phyloP scores from a whole-genome alignment of 2,329 filamentous ascomycete genomes.

The Talaromyces sp. region DNA sequence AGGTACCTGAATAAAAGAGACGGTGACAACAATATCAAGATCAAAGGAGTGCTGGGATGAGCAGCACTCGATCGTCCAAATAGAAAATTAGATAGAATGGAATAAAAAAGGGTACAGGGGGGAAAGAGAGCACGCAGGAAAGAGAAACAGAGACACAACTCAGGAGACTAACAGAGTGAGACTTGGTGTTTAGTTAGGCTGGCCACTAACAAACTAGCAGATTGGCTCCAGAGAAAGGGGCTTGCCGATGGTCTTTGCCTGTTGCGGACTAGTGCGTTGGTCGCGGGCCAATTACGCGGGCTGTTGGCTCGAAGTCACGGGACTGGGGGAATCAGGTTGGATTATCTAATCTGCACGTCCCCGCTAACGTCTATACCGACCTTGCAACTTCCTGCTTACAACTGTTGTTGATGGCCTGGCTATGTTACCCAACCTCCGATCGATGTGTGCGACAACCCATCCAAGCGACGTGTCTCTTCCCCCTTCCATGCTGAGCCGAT shows the following conservation, averaged over 20 bases:
- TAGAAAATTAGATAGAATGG: slow-evolving; percentile 5
- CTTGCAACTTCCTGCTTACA: too few species aligned
- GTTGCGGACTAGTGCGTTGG: not conserved
- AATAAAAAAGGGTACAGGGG: not conserved
- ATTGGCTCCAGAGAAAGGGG: slow-evolving; percentile 11
- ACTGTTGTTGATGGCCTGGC: too few species aligned
- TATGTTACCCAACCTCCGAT: not conserved
- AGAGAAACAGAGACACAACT: slow-evolving; percentile 3
- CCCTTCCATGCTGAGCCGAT: too few species aligned
- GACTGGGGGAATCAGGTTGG: not conserved
- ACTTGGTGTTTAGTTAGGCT: not conserved
- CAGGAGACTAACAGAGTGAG: slow-evolving; percentile 8
- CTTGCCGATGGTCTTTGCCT: not conserved
- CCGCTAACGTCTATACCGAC: not conserved
- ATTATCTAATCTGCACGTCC: not conserved
- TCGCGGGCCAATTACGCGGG: not conserved
- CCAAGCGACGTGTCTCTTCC: not conserved
- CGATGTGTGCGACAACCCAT: not conserved
- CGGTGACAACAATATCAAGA: slow-evolving; percentile 1
- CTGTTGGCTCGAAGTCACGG: slow-evolving; percentile 3
- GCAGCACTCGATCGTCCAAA: slow-evolving; percentile 6
- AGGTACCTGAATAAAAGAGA: not conserved
- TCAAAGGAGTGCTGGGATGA: not conserved
- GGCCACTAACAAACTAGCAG: slow-evolving; percentile 1
- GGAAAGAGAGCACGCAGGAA: not conserved